phyloP scores from a whole-genome alignment of 345 rosid species.

The Barbarea vulgaris region DNA sequence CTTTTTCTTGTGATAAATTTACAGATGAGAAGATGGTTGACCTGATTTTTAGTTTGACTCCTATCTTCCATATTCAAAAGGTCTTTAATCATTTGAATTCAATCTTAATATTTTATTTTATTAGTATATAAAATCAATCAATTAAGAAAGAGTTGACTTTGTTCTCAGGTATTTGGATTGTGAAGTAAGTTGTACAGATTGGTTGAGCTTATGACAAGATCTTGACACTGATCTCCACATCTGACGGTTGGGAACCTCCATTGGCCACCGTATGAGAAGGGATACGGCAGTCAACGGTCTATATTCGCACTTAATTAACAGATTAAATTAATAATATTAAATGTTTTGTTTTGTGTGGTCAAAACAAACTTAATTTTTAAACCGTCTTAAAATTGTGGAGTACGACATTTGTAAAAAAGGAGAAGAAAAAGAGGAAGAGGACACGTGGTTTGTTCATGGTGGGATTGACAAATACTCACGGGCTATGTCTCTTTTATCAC shows the following conservation, averaged over 20 bases:
- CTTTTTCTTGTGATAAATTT: neutral
- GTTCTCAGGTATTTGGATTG: neutral
- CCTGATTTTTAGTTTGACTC: conserved; percentile 17
- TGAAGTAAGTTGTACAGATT: conserved; percentile 2
- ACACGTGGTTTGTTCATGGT: conserved; percentile 17
- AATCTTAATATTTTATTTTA: neutral
- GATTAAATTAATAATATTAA: neutral
- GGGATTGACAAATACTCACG: conserved; percentile 24
- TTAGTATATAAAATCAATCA: neutral
- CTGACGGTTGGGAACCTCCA: neutral
- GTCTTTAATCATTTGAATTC: neutral
- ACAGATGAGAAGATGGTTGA: conserved; percentile 1
- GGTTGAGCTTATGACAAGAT: neutral
- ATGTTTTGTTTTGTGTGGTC: neutral
- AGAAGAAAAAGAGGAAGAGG: conserved; percentile 22
- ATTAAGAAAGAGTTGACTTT: conserved; percentile 14
- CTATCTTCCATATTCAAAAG: conserved; percentile 13
- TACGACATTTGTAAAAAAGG: neutral
- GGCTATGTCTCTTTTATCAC: conserved; percentile 8
- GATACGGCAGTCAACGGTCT: conserved; percentile 23
- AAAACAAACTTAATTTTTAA: conserved; percentile 2
- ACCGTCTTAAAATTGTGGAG: conserved; percentile 11
- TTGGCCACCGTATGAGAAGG: conserved; percentile 6
- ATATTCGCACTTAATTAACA: neutral
- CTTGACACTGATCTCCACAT: conserved; percentile 9